phyloP scores from a whole-genome alignment of 768 basidiomycete genomes.

The Lentinula detonsa region DNA sequence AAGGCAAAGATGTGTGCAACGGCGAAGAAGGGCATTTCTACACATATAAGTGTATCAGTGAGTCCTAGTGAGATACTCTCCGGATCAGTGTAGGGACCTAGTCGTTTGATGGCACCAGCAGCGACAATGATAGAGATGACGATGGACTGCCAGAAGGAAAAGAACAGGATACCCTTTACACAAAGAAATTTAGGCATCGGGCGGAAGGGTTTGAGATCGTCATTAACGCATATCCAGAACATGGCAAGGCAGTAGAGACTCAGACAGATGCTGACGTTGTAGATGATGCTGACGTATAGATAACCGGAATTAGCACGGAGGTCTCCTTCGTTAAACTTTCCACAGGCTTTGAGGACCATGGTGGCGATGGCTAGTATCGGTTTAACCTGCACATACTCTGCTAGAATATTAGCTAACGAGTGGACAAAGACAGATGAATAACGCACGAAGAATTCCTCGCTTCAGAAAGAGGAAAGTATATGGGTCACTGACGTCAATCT shows the following conservation, averaged over 20 bases:
- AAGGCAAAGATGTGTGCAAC: constrained; percentile 95
- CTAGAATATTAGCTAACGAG: constrained; percentile 4
- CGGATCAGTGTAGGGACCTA: constrained; percentile 83
- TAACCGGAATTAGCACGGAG: constrained; percentile 85
- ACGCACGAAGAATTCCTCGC: constrained; percentile 85
- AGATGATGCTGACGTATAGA: constrained; percentile 83
- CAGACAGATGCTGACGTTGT: constrained; percentile 76
- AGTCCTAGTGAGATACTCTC: constrained; percentile 89
- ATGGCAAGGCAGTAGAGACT: constrained; percentile 88
- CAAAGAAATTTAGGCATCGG: constrained; percentile 97
- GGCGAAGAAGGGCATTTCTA: constrained; percentile 98
- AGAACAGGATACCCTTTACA: constrained; percentile 97
- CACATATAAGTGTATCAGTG: constrained; percentile 86
- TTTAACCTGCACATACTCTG: constrained; percentile 97
- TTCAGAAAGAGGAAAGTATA: constrained; percentile 92
- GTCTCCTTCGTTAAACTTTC: constrained; percentile 87
- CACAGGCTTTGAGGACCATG: constrained; percentile 77
- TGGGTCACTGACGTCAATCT: constrained; percentile 93
- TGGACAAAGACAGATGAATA: not conserved
- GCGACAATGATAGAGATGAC: constrained; percentile 86
- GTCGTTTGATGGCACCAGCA: constrained; percentile 61
- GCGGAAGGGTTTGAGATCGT: constrained; percentile 87
- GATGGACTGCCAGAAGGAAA: constrained; percentile 97
- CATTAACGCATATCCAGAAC: constrained; percentile 92
- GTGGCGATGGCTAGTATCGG: constrained; percentile 83